Evolutionary conservation across 2,329 filamentous ascomycete species (phyloP), one percentile per base, ranked within the genome.

Genomic region (Eurotiales sp.): DNA sequence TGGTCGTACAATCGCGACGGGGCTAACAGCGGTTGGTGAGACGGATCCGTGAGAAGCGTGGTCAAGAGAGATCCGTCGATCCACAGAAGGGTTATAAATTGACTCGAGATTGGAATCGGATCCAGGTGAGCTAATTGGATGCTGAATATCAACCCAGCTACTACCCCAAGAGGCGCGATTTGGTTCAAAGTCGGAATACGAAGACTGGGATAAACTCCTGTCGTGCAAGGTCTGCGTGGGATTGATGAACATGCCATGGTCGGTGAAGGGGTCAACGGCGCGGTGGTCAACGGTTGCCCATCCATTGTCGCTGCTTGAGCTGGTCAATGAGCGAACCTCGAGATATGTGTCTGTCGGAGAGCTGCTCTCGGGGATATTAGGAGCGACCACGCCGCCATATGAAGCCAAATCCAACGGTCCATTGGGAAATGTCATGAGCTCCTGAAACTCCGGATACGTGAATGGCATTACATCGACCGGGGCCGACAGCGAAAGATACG

Each of bases 141-240:
- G 86, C 19, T 85, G 80, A 70, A 91, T 82, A 60, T 96, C 90
- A 66, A 95, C 90, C 61, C 87, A 95, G 72, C 88, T 93, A 57
- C 78, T 83, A 57, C 79, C 83, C 75, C 79, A 90, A 68, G 73
- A 89, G 67, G 77, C 86, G 65, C 64, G 80, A 77, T 68, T 82
- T 70, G 60, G 73, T 56, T 81, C 79, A 4, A 84, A 82, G 29
- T 91, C 86, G 1, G 87, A 85, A 58, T 85, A 82, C 1, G 88
- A 93, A 2, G 90, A 93, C 62, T 95, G 89, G 3, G 91, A 96
- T 61, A 87, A 85, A 50, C 86, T 91, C 59, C 91, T 83, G 63
- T 95, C 80, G 73, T 96, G 92, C 46, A 97, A 76, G 1, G 90
- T 95, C 72, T 96, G 88, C 56, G 86, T 84, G 2, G 92, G 92